Conservation (phyloP, 257 asterid genomes). For the Penstemon davidsonii region DNA sequence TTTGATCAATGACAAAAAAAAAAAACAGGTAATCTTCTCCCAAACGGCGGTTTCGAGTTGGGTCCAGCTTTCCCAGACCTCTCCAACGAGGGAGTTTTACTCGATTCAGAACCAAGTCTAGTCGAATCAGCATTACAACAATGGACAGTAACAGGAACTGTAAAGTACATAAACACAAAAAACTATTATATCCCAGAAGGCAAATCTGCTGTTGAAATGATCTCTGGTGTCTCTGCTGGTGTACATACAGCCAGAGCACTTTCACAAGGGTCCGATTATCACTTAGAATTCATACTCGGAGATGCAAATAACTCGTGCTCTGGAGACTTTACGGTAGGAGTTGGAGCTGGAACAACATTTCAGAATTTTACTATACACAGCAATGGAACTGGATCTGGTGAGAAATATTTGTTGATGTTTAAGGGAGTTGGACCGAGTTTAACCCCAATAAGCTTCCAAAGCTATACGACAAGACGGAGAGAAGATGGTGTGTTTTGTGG, state of each 20-base stretch:
- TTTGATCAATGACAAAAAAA: background rate
- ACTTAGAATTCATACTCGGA: constrained; percentile 55
- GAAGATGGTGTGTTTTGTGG: constrained; percentile 56
- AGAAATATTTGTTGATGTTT: constrained; percentile 41
- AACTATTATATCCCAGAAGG: constrained; percentile 53
- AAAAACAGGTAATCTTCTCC: constrained; percentile 43
- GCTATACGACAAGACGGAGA: constrained; percentile 42
- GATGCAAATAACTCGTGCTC: constrained; percentile 68
- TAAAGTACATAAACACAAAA: constrained; percentile 52
- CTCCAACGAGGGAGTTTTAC: constrained; percentile 43
- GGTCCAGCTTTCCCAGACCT: constrained; percentile 51
- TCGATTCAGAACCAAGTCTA: constrained; percentile 54
- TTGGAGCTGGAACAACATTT: constrained; percentile 47
- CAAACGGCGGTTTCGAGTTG: constrained; percentile 60
- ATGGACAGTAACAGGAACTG: constrained; percentile 59
- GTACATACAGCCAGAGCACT: constrained; percentile 53
- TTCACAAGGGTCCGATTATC: constrained; percentile 40
- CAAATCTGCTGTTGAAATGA: constrained; percentile 56
- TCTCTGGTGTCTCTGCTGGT: constrained; percentile 44
- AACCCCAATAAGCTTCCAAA: constrained; percentile 48
- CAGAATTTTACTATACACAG: constrained; percentile 55
- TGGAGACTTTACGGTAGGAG: constrained; percentile 51
- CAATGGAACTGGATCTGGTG: constrained; percentile 54
- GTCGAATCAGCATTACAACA: constrained; percentile 54
- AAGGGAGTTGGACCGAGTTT: constrained; percentile 37